Base-by-base conservation (phyloP, 2,329 filamentous ascomycete species). In the Diaporthe sp. region DNA sequence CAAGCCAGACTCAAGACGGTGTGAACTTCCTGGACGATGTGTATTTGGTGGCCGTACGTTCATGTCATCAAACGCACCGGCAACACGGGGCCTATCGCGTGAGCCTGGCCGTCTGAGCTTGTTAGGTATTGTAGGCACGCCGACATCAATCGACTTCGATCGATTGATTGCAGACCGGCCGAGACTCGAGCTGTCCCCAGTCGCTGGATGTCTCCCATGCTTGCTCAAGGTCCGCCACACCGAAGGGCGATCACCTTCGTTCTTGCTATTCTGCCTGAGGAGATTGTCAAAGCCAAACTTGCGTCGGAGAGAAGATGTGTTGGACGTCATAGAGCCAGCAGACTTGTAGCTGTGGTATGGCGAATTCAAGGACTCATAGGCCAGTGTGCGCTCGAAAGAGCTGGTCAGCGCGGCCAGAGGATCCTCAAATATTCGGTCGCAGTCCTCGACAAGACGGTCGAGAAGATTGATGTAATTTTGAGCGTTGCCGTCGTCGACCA, bases 151-250 rank as follows among this genome's bases (percentile, higher is more conserved):
- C 0, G 95, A 97, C 79, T 92, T 93, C 17, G 94, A 94, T 55
- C 95, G 91, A 74, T 89, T 88, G 49, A 95, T 84, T 1, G 91
- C 90, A 46, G 87, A 91, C 82, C 92, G 94, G 3, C 94, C 93
- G 53, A 95, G 83, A 82, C 90, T 94, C 22, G 89, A 86, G 61
- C 85, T 84, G 77, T 92, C 94, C 79, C 87, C 92, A 72, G 87
- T 91, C 77, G 87, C 90, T 42, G 89, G 84, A 79, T 90, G 85
- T 73, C 93, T 89, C 87, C 89, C 84, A 85, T 95, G 90, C 86
- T 98, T 98, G 87, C 95, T 98, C 78, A 98, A 86, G n/a, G 92
- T 96, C 73, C 95, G 92, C 92, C 95, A 95, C 31, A 98, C 92
- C 0, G 95, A 96, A 57, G 92, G 88, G 51, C 94, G 91, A 78